Evolutionary conservation across 1,139 yeast species (phyloP).

Genomic region (Nakaseomyces bracarensis): DNA sequence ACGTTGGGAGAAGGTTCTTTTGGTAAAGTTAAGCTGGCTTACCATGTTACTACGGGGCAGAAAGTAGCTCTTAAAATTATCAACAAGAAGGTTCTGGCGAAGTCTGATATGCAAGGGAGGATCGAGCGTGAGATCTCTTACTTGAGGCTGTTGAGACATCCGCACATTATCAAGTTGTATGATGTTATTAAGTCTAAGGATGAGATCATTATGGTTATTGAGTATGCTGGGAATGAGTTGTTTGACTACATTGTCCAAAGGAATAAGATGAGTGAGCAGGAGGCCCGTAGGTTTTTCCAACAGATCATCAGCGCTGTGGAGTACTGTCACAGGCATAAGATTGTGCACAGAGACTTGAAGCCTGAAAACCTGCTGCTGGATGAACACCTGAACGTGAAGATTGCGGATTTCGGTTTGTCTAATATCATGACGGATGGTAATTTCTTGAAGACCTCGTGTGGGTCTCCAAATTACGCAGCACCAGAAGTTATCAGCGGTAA

Average conservation of each 20-base stretch:
- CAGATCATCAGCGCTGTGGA: conserved; percentile 97
- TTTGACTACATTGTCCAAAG: conserved; percentile 92
- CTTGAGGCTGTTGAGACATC: conserved; percentile 78
- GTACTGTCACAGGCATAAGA: conserved; percentile 95
- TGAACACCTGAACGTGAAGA: conserved; percentile 83
- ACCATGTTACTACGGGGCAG: conserved; percentile 85
- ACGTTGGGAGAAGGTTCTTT: conserved; percentile 95
- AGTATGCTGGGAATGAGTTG: conserved; percentile 89
- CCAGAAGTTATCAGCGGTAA: conserved; percentile 97
- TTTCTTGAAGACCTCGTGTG: conserved; percentile 90
- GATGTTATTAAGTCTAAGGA: conserved; percentile 93
- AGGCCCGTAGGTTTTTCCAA: conserved; percentile 91
- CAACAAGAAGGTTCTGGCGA: conserved; percentile 85
- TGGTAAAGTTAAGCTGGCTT: conserved; percentile 92
- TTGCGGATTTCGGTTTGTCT: conserved; percentile 91
- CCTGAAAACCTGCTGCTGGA: conserved; percentile 89
- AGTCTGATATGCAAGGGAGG: conserved; percentile 94
- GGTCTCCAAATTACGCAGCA: conserved; percentile 96
- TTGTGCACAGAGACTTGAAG: conserved; percentile 92
- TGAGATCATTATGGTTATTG: conserved; percentile 95
- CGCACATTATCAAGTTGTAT: conserved; percentile 89
- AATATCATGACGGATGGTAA: conserved; percentile 98
- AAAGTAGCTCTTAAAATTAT: conserved; percentile 88
- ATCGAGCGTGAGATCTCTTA: conserved; percentile 90
- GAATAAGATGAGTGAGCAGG: conserved; percentile 78